These are phyloP conservation scores for Suillus fuscotomentosus DNA, from an alignment of 768 basidiomycete species.

Conservation along the genomic window DNA sequence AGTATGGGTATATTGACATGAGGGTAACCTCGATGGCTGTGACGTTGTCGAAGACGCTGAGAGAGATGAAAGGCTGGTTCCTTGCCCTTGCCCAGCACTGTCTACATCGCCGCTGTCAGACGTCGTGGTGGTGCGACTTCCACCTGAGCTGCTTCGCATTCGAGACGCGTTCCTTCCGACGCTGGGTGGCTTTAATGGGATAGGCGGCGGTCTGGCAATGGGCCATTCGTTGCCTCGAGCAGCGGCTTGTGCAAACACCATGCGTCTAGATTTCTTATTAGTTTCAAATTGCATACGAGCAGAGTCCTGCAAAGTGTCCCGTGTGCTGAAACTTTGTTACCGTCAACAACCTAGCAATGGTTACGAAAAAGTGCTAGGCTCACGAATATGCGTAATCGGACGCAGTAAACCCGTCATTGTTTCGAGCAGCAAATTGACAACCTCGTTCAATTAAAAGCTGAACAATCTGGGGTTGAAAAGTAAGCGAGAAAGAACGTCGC, in stretches of 20 bases:
- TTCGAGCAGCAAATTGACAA: conserved; percentile 78
- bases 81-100: conserved; percentile 37
- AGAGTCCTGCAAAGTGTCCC: conserved; percentile 77
- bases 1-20: conserved; percentile 38
- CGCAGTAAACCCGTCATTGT: conserved; percentile 90
- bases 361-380: conserved; percentile 6
- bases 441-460: conserved; percentile 88
- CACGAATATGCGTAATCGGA: conserved; percentile 82
- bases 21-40: conserved; percentile 42
- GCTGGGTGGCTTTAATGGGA: conserved; percentile 43
- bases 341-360: conserved; percentile 5
- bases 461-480: conserved; percentile 53
- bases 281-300: conserved; percentile 76
- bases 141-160: conserved; percentile 79
- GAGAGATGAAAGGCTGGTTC: conserved; percentile 51
- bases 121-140: conserved; percentile 72
- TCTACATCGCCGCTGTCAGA: conserved; percentile 73
- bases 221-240: conserved; percentile 61
- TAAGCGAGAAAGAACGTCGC: conserved; percentile 6
- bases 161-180: conserved; percentile 42
- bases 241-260: conserved; percentile 72
- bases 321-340: conserved; percentile 59
- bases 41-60: conserved; percentile 63
- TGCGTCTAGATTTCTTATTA: conserved; percentile 73
- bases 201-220: conserved; percentile 42